A percentile compares a stretch with the other conserved stretches of the same genome.
These are phyloP conservation scores for Annona cherimola DNA, from an alignment of 164 flowering plant species.

Conservation along the genomic window DNA sequence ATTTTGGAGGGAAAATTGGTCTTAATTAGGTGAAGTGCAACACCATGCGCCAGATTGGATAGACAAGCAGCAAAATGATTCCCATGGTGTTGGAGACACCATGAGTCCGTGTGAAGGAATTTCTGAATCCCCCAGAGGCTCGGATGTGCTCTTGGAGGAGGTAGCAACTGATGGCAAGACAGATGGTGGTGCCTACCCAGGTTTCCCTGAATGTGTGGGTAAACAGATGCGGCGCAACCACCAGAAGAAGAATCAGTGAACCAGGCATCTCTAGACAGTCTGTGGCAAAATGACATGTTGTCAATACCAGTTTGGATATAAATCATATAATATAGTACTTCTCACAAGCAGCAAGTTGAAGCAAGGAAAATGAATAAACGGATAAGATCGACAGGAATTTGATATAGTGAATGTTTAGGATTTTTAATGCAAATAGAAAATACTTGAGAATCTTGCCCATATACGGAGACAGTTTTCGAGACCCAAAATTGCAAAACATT, in stretches of 20 bases:
- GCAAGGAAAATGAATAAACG: too few species aligned
- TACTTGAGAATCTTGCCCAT: too few species aligned
- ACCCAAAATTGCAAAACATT: too few species aligned
- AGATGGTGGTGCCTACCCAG: slow-evolving; percentile 50
- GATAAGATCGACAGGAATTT: too few species aligned
- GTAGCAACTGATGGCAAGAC: slow-evolving; percentile 72
- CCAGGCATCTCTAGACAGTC: slow-evolving; percentile 90
- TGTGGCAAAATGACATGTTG: too few species aligned
- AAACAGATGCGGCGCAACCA: slow-evolving; percentile 70
- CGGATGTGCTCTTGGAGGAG: slow-evolving; percentile 91
- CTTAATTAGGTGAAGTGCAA: slow-evolving; percentile 25
- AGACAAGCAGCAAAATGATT: slow-evolving; percentile 58
- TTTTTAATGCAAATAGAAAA: too few species aligned
- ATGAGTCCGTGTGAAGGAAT: slow-evolving; percentile 64
- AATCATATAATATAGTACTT: too few species aligned
- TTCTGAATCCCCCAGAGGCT: slow-evolving; percentile 89
- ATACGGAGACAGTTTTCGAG: too few species aligned
- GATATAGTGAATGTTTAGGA: too few species aligned
- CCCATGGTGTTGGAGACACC: slow-evolving; percentile 87
- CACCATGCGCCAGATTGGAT: slow-evolving; percentile 72
- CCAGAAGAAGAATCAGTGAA: slow-evolving; percentile 71
- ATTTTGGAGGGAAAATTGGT: too few species aligned
- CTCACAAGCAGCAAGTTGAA: too few species aligned
- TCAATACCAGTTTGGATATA: too few species aligned
- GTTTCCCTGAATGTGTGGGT: slow-evolving; percentile 42